These are phyloP conservation scores for Gaultheria prostrata DNA, from an alignment of 148 eudicot genomes.

Conservation along the genomic window DNA sequence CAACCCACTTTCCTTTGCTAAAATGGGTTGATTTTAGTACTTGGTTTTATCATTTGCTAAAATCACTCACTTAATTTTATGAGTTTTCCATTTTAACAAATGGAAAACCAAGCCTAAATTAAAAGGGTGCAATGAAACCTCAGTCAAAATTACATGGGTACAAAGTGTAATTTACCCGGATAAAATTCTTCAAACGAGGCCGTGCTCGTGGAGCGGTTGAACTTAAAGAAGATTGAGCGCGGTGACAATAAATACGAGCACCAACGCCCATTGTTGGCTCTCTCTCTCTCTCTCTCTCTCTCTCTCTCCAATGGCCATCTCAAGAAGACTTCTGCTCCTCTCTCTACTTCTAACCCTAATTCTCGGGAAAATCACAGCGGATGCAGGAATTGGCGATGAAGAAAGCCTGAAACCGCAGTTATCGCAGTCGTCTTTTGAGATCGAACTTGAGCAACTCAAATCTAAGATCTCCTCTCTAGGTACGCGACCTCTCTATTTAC, in stretches of 20 bases:
- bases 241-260: not conserved
- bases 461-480: conserved; percentile 56
- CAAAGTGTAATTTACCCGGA: not conserved
- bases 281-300: not conserved
- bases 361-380: not conserved
- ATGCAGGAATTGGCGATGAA: conserved; percentile 6
- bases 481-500: conserved; percentile 1
- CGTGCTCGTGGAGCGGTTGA: no score
- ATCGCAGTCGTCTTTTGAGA: conserved; percentile 27
- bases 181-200: not conserved
- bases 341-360: conserved; percentile 13
- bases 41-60: no score
- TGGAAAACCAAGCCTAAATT: no score
- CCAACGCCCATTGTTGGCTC: not conserved
- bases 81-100: no score
- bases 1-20: no score
- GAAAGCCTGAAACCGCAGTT: not conserved
- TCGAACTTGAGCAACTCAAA: conserved; percentile 48
- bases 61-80: no score
- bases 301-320: conserved; percentile 12
- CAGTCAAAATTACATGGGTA: not conserved
- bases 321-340: not conserved
- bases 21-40: no score
- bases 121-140: not conserved
- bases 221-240: no score